A percentile compares a stretch with the other conserved stretches of the same genome.
Conservation (phyloP, 2,329 filamentous ascomycete genomes). For the Exophiala xenobiotica region DNA sequence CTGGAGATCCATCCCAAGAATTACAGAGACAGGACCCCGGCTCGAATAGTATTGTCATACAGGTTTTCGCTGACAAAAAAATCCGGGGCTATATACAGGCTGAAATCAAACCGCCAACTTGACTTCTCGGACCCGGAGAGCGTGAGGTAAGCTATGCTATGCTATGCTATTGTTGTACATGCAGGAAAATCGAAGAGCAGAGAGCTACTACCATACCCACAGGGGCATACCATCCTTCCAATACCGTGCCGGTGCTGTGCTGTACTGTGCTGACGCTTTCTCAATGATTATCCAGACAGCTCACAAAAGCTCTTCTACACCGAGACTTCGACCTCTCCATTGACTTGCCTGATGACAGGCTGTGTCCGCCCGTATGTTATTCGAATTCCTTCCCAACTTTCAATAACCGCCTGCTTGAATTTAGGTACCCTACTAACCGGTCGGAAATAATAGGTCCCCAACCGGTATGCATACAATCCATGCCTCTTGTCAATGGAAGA, state of each 20-base stretch:
- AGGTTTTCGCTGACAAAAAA: too few species aligned
- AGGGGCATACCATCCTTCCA: too few species aligned
- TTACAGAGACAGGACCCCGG: too few species aligned
- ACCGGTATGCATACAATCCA: constrained; percentile 31
- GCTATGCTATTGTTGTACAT: too few species aligned
- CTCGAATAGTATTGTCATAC: too few species aligned
- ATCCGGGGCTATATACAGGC: constrained; percentile 35
- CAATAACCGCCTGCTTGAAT: too few species aligned
- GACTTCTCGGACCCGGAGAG: constrained; percentile 78
- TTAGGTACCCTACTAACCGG: constrained; percentile 2
- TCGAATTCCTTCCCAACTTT: too few species aligned
- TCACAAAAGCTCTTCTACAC: constrained; percentile 76
- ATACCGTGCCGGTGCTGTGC: too few species aligned
- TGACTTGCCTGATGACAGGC: constrained; percentile 69
- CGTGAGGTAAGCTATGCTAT: constrained; percentile 71
- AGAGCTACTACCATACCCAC: too few species aligned
- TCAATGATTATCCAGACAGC: constrained; percentile 43
- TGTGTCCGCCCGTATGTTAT: constrained; percentile 74
- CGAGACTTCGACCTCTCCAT: constrained; percentile 72
- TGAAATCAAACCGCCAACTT: constrained; percentile 60
- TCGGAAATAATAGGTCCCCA: constrained; percentile 6
- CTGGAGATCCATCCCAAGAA: too few species aligned
- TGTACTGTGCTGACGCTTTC: not conserved
- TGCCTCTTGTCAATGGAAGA: too few species aligned
- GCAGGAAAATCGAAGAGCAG: too few species aligned